These are phyloP conservation scores for Rhizopus stolonifer DNA, from an alignment of 371 early-diverging fungal species.

Conservation along the genomic window DNA sequence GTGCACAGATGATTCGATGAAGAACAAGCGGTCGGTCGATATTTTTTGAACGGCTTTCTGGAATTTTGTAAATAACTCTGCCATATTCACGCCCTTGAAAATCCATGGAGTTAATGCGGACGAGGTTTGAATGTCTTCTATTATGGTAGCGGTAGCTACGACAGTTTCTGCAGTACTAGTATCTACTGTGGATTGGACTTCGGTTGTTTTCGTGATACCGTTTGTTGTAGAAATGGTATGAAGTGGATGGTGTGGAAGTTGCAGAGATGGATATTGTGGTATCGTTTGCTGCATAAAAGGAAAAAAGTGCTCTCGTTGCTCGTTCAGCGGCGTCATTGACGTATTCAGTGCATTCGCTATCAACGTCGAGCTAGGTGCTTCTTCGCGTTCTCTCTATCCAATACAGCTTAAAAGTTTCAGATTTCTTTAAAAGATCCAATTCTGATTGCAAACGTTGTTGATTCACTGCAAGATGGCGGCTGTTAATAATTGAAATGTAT, in stretches of 20 bases:
- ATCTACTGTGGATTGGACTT: not conserved
- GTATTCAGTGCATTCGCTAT: slow-evolving; percentile 9
- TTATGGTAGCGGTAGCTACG: slow-evolving; percentile 2
- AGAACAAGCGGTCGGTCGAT: slow-evolving; percentile 1
- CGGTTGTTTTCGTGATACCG: slow-evolving; percentile 4
- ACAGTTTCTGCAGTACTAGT: not conserved
- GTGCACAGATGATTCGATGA: slow-evolving; percentile 11
- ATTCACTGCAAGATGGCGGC: slow-evolving; percentile 2
- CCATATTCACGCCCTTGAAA: slow-evolving; percentile 9
- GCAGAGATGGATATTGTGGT: too few species aligned
- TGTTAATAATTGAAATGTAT: slow-evolving; percentile 12
- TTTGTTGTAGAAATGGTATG: not conserved
- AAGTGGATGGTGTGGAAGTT: too few species aligned
- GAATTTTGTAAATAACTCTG: slow-evolving; percentile 15
- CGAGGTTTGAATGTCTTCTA: slow-evolving; percentile 3
- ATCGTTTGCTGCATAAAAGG: too few species aligned
- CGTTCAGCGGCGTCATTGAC: slow-evolving; percentile 4
- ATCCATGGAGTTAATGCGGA: slow-evolving; percentile 8
- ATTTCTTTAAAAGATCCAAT: slow-evolving; percentile 8
- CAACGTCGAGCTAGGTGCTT: slow-evolving; percentile 7
- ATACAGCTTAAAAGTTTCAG: slow-evolving; percentile 7
- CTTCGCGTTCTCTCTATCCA: slow-evolving; percentile 13
- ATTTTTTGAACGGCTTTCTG: slow-evolving; percentile 1
- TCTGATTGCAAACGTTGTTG: slow-evolving; percentile 9
- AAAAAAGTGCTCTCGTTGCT: slow-evolving; percentile 7